Evolutionary conservation across 1,284 basidiomycete species (phyloP), one percentile per base, ranked within the genome.

Genomic region (Leccinum pallidistipes): DNA sequence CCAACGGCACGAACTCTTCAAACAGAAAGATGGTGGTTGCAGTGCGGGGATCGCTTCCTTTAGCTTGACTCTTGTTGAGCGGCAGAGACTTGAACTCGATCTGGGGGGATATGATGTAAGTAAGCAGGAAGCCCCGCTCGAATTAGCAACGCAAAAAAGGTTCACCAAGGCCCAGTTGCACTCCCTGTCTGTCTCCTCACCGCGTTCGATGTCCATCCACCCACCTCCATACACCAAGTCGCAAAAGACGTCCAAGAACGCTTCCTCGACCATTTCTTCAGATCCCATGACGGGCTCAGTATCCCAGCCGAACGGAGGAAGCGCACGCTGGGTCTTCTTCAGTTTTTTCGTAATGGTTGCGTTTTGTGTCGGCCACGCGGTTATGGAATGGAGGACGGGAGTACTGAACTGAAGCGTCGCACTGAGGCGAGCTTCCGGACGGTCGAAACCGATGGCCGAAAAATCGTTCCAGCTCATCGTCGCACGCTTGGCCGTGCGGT

Each of bases 111-210:
- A 56, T 3, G 57, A 38, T 32, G 55, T 3, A 38, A n/a, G 10
- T 69, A 14, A 70, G 52, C 3, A 59, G 38, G 34, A 40, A n/a
- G 51, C 56, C 24, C 56, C 38, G 29, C 16, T n/a, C 6, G n/a
- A 38, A 56, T 31, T 3, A 21, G 36, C 38, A 9, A 59, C n/a
- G 18, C 34, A 60, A 55, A 54, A 81, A 24, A 27, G 36, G 45
- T 86, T 78, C 70, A 95, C 94, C 79, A 97, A 69, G n/a, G 90
- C 92, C 92, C 93, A 96, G 70, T 92, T 92, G 64, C 92, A 91
- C 68, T 95, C 92, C 66, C 90, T 81, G 71, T 94, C 92, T 4
- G 88, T 80, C 65, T 87, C 82, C 69, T 93, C 91, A 3, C 79
- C 81, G 62, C 88, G 77, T 65, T 92, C 91, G 29, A 85, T 77